phyloP scores from a whole-genome alignment of 306 rosid species.

The Vigna trinervia region DNA sequence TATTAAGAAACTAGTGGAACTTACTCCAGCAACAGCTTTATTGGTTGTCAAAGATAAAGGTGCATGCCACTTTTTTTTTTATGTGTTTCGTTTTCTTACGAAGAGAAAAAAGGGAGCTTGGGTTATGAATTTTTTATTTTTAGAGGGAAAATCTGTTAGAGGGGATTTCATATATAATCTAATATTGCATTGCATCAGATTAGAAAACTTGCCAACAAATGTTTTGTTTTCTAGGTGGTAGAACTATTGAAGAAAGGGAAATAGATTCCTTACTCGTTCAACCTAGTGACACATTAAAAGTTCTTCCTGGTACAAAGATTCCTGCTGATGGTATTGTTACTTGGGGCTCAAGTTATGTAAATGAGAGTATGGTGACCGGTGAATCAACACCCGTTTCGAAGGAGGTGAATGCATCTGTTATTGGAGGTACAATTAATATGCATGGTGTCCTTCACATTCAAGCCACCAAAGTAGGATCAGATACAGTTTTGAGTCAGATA shows the following conservation, averaged over 20 bases:
- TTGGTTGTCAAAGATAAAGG: slow-evolving; percentile 79
- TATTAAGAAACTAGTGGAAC: slow-evolving; percentile 88
- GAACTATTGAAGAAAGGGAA: slow-evolving; percentile 71
- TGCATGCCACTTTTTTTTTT: slow-evolving; percentile 38
- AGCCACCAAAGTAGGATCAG: slow-evolving; percentile 86
- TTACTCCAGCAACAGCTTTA: slow-evolving; percentile 81
- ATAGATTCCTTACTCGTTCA: slow-evolving; percentile 79
- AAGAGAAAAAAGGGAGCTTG: background rate
- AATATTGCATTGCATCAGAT: background rate
- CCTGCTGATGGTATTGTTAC: slow-evolving; percentile 83
- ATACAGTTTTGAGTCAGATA: slow-evolving; percentile 83
- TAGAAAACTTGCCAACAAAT: slow-evolving; percentile 24
- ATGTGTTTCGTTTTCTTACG: slow-evolving; percentile 24
- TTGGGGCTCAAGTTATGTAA: slow-evolving; percentile 87
- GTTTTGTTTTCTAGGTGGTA: slow-evolving; percentile 60
- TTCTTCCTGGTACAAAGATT: slow-evolving; percentile 83
- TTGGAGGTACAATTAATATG: slow-evolving; percentile 87
- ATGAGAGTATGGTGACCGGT: slow-evolving; percentile 95
- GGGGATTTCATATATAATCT: slow-evolving; percentile 16
- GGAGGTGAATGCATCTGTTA: slow-evolving; percentile 64
- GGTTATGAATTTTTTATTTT: background rate
- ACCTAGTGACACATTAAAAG: slow-evolving; percentile 81
- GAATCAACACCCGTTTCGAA: slow-evolving; percentile 79
- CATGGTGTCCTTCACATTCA: slow-evolving; percentile 74
- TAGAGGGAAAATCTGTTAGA: background rate